Conservation (phyloP, 768 basidiomycete species). For the Hypsizygus marmoreus region DNA sequence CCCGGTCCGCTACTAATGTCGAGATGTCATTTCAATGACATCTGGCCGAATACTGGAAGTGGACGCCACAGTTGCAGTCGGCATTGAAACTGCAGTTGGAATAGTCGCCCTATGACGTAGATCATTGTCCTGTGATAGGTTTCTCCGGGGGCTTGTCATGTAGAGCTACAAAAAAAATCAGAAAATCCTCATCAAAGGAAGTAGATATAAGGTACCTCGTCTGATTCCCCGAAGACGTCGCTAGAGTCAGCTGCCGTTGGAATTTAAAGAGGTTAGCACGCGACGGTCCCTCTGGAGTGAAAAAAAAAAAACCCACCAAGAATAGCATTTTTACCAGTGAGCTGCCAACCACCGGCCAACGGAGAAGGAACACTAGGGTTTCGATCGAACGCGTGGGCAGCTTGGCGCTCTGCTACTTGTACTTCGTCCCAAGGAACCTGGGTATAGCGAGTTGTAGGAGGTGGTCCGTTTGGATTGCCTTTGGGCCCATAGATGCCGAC, state of each 20-base stretch:
- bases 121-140: conserved; percentile 4
- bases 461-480: conserved; percentile 57
- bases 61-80: conserved; percentile 10
- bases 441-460: conserved; percentile 62
- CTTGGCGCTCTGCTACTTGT: conserved; percentile 39
- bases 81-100: conserved; percentile 15
- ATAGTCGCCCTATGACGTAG: conserved; percentile 5
- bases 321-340: conserved; percentile 54
- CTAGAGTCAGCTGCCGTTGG: conserved; percentile 39
- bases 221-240: conserved; percentile 47
- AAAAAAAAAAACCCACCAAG: conserved; percentile 39
- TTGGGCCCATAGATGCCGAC: conserved; percentile 68
- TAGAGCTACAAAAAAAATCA: conserved; percentile 20
- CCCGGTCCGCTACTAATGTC: conserved; percentile 16
- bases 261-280: conserved; percentile 4
- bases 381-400: conserved; percentile 20
- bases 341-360: conserved; percentile 47
- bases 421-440: conserved; percentile 73
- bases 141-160: conserved; percentile 16
- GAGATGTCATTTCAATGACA: conserved; percentile 35
- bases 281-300: neutral
- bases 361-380: conserved; percentile 22
- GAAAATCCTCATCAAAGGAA: conserved; percentile 4
- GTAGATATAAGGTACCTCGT: conserved; percentile 27
- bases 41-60: conserved; percentile 20